These are phyloP conservation scores for slime mould (Dictyostelium discoideum) DNA, from an alignment of 78 protist species.

Conservation along the genomic window dicty_2.7 NC_007089.4:2504501-2505000, in stretches of 20 bases:
- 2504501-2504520: constrained; percentile 73
- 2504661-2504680: constrained; percentile 51
- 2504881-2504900: constrained; percentile 69
- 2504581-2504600: constrained; percentile 48
- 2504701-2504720: background rate
- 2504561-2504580: constrained; percentile 37
- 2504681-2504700: constrained; percentile 32
- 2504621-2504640: constrained; percentile 18
- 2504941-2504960: constrained; percentile 52
- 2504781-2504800: constrained; percentile 63
- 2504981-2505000: constrained; percentile 63
- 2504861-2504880: constrained; percentile 73
- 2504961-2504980: constrained; percentile 62
- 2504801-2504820: constrained; percentile 38
- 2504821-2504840: constrained; percentile 45
- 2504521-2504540: constrained; percentile 51
- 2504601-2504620: constrained; percentile 40
- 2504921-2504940: constrained; percentile 58
- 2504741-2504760: background rate
- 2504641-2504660: constrained; percentile 47
- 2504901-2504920: constrained; percentile 79
- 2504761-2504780: constrained; percentile 40
- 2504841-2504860: constrained; percentile 77
- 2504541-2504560: constrained; percentile 61
- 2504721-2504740: background rate